phyloP scores from a whole-genome alignment of 73 alveolate species.

The Stentor roeselii region DNA sequence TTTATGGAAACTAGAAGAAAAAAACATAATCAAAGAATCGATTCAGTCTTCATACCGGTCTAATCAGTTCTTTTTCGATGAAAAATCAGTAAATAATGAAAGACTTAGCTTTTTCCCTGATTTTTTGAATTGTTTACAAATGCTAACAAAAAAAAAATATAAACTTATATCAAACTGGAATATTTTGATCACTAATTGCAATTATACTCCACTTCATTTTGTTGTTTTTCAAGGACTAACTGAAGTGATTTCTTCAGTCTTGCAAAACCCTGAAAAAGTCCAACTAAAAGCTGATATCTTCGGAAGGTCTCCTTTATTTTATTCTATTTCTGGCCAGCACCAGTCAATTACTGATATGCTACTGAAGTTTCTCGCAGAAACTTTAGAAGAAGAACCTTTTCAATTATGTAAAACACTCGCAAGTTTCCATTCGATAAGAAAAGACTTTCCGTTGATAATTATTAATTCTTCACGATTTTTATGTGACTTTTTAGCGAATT shows the following conservation, averaged over 20 bases:
- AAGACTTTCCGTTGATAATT: no score
- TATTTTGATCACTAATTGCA: no score
- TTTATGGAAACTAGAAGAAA: background rate
- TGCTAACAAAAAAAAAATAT: background rate
- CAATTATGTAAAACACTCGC: no score
- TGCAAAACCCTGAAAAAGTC: no score
- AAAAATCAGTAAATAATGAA: background rate
- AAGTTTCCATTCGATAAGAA: no score
- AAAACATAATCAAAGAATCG: background rate
- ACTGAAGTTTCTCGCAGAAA: background rate
- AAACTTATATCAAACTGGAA: background rate
- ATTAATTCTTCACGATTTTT: no score
- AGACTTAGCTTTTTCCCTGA: background rate
- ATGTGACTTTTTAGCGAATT: no score
- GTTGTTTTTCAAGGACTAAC: background rate
- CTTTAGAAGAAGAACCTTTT: no score
- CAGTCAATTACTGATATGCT: background rate
- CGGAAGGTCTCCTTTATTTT: background rate
- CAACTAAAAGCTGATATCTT: background rate
- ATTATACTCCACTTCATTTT: background rate
- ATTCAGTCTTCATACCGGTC: background rate
- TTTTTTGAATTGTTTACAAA: no score
- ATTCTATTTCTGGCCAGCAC: background rate
- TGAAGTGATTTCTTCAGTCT: background rate
- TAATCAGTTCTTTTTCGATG: background rate